Base-by-base conservation (phyloP, 371 early-diverging fungal species). In the Rhizopus microsporus region DNA sequence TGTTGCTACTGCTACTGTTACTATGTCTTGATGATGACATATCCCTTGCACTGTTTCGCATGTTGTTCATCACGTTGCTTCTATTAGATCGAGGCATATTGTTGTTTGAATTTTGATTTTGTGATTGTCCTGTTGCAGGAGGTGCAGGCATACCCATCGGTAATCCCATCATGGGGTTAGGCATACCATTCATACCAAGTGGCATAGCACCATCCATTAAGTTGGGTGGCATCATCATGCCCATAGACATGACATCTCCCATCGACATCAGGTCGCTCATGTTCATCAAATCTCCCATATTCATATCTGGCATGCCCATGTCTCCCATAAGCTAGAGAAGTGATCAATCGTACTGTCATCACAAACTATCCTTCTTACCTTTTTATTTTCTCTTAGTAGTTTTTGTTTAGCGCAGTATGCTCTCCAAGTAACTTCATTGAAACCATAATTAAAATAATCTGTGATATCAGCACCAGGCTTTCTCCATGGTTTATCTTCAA, bases 391-490 rank as follows among this genome's bases (percentile, higher is more conserved):
- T 16, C 95, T 75, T 59, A 92, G 57, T 74, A 85, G 79, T 69
- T 90, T 92, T 77, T 99, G 98, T 69, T 92, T 94, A 12, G 79
- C 80, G 62, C 91, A 90, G 73, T 98, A 99, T 12, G 86, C 83
- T 59, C 88, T 82, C 99, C 99, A 99, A 13, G 93, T 93, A 3
- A 75, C 72, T 71, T 99, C 98, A 61, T 93, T 94, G 71, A 99
- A 99, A 6, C 98, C 98, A 77, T 94, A 99, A 69, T 99, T 99
- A 78, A 99, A 99, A 75, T 97, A 99, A 71, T 99, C 99, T 4
- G 97, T 96, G 32, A 97, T 86, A 76, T 99, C 98, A 8, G 96
- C 93, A 51, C 85, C 97, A n/a, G 98, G 97, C 60, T 94, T 94
- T 48, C 93, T 75, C 98, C 99, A 99, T 15, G 98, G 97, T 60